These are phyloP conservation scores for Akanthomyces uredinophilus DNA, from an alignment of 2,329 filamentous ascomycete genomes.

Conservation along the genomic window DNA sequence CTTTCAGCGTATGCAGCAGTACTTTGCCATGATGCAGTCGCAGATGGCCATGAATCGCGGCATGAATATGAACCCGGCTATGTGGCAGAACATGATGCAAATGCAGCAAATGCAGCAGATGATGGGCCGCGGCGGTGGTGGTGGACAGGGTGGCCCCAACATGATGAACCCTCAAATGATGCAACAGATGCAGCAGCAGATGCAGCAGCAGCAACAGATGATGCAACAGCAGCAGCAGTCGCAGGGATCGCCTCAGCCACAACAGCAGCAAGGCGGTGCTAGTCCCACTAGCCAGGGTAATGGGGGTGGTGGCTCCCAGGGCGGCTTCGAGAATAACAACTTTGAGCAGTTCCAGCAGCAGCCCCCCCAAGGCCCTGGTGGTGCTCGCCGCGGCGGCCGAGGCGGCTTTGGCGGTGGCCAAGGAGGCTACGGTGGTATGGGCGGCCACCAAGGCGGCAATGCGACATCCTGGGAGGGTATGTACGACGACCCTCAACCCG, in stretches of 20 bases:
- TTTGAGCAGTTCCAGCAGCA: slow-evolving; percentile 18
- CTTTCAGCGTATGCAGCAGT: slow-evolving; percentile 97
- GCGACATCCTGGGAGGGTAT: slow-evolving; percentile 95
- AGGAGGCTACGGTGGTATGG: slow-evolving; percentile 23
- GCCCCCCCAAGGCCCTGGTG: slow-evolving; percentile 8
- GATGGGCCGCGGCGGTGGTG: slow-evolving; percentile 37
- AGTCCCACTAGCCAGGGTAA: slow-evolving; percentile 10
- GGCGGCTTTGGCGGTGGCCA: slow-evolving; percentile 13
- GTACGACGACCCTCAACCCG: slow-evolving; percentile 89
- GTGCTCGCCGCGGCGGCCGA: slow-evolving; percentile 13
- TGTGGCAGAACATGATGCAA: slow-evolving; percentile 72
- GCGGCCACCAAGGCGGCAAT: slow-evolving; percentile 44
- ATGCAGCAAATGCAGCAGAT: slow-evolving; percentile 66
- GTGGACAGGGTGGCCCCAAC: slow-evolving; percentile 30
- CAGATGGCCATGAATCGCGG: slow-evolving; percentile 80
- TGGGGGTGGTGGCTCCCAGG: slow-evolving; percentile 23
- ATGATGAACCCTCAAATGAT: slow-evolving; percentile 51
- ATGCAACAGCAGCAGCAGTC: slow-evolving; percentile 20
- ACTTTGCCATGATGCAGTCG: slow-evolving; percentile 91
- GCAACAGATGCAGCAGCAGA: slow-evolving; percentile 46
- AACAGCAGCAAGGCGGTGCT: slow-evolving; percentile 9
- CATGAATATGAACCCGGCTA: slow-evolving; percentile 68
- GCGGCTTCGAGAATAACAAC: slow-evolving; percentile 13
- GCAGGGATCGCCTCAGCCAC: slow-evolving; percentile 21
- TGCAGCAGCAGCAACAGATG: slow-evolving; percentile 38